These are phyloP conservation scores for Beauveria sp. DNA, from an alignment of 2,329 filamentous ascomycete genomes.

Conservation along the genomic window DNA sequence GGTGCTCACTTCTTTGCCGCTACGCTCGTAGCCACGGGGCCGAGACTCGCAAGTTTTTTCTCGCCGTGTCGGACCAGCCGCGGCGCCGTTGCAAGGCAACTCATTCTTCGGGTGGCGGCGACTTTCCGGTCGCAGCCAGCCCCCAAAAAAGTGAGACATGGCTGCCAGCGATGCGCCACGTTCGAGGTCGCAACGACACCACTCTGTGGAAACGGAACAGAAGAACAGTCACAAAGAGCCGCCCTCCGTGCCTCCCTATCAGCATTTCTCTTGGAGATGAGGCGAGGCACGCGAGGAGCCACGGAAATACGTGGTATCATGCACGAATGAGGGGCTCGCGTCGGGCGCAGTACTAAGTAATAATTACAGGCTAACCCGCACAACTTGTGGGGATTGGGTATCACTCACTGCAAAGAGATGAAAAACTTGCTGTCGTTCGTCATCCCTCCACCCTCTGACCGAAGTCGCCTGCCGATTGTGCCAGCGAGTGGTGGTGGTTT, in stretches of 20 bases:
- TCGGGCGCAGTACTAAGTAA: not conserved
- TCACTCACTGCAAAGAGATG: not conserved
- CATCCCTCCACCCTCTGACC: slow-evolving; percentile 8
- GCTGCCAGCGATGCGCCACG: not conserved
- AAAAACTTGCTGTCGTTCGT: slow-evolving; percentile 9
- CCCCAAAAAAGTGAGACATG: not conserved
- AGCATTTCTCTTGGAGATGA: not conserved
- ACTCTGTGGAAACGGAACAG: no score
- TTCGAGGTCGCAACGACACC: not conserved
- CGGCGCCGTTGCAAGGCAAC: not conserved
- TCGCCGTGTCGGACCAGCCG: slow-evolving; percentile 1
- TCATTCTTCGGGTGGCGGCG: slow-evolving; percentile 3
- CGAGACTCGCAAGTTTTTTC: not conserved
- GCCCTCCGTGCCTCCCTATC: not conserved
- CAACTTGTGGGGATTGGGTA: slow-evolving; percentile 4
- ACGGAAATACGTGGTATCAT: not conserved
- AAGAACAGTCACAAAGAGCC: not conserved
- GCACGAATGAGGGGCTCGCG: not conserved
- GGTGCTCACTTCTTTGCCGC: not conserved
- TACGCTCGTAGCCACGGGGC: slow-evolving; percentile 1
- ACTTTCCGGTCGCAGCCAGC: slow-evolving; percentile 8
- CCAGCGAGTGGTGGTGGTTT: not conserved
- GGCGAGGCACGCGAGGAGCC: not conserved
- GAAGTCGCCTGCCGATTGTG: slow-evolving; percentile 1
- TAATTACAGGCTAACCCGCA: slow-evolving; percentile 9